Evolutionary conservation across 257 asterid genomes (phyloP).

Genomic region (Gynochthodes officinalis): DNA sequence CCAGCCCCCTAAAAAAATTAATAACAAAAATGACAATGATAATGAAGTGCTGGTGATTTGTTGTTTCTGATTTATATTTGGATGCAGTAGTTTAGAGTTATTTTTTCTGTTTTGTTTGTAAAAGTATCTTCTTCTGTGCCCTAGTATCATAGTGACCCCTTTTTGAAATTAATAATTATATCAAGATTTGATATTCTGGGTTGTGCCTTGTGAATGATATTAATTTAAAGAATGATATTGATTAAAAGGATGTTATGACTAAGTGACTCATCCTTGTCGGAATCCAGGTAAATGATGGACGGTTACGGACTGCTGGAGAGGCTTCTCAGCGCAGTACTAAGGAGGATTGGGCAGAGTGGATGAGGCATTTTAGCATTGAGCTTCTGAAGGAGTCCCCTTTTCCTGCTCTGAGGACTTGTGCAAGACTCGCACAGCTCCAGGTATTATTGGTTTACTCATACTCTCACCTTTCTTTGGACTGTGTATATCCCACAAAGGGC

Average conservation of each 20-base stretch:
- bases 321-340: conserved; percentile 99
- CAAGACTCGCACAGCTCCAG: conserved; percentile 94
- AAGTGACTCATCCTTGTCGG: conserved; percentile 12
- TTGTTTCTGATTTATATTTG: not conserved
- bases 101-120: not conserved
- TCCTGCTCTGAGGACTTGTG: conserved; percentile 96
- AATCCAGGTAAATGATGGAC: conserved; percentile 77
- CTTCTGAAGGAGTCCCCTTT: conserved; percentile 96
- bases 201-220: not conserved
- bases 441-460: conserved; percentile 35
- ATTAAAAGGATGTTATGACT: not conserved
- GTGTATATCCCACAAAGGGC: not conserved
- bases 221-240: not conserved
- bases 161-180: too few relatives aligned
- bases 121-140: not conserved
- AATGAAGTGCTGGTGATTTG: not conserved
- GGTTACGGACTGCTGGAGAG: conserved; percentile 92
- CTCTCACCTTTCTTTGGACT: conserved; percentile 9
- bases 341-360: conserved; percentile 99
- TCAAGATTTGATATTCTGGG: not conserved
- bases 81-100: not conserved
- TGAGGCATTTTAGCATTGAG: conserved; percentile 98
- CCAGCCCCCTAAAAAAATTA: not conserved
- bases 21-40: not conserved
- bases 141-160: not conserved